Conservation (phyloP, 371 early-diverging fungal species). For the Rhizopus microsporus region DNA sequence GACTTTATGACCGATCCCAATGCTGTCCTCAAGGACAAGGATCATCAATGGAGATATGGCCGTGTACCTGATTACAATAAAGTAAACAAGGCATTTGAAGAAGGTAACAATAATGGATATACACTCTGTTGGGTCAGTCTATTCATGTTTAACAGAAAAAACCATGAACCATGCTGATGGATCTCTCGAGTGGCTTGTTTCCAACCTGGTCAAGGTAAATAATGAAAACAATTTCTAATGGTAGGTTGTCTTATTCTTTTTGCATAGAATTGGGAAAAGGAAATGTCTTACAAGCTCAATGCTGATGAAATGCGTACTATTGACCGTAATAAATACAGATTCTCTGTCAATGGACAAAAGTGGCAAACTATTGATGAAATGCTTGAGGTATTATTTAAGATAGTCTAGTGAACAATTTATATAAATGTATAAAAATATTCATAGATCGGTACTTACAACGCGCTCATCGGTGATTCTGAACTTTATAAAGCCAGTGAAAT, state of each 20-base stretch:
- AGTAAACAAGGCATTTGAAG: slow-evolving; percentile 46
- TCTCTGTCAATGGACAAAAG: slow-evolving; percentile 47
- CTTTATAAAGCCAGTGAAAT: slow-evolving; percentile 54
- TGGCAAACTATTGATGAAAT: slow-evolving; percentile 49
- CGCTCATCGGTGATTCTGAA: slow-evolving; percentile 56
- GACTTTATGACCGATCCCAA: slow-evolving; percentile 58
- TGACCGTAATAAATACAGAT: slow-evolving; percentile 43
- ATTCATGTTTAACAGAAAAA: slow-evolving; percentile 28
- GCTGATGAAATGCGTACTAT: slow-evolving; percentile 56
- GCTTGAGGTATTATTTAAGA: slow-evolving; percentile 33
- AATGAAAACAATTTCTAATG: neutral
- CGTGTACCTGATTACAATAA: slow-evolving; percentile 53
- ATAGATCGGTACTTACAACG: slow-evolving; percentile 58
- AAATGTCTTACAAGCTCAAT: slow-evolving; percentile 53
- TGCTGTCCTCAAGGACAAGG: slow-evolving; percentile 52
- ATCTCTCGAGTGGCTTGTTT: slow-evolving; percentile 48
- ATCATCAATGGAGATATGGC: slow-evolving; percentile 52
- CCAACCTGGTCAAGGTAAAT: slow-evolving; percentile 52
- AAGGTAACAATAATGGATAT: slow-evolving; percentile 24
- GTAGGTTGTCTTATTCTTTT: neutral
- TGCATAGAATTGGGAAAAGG: slow-evolving; percentile 58
- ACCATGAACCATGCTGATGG: slow-evolving; percentile 46
- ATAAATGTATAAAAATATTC: neutral
- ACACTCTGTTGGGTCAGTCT: neutral
- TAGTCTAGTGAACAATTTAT: neutral